A percentile compares a stretch with the other conserved stretches of the same genome.
These are phyloP conservation scores for Dioszegia hungarica DNA, from an alignment of 768 basidiomycete genomes.

Conservation along the genomic window DNA sequence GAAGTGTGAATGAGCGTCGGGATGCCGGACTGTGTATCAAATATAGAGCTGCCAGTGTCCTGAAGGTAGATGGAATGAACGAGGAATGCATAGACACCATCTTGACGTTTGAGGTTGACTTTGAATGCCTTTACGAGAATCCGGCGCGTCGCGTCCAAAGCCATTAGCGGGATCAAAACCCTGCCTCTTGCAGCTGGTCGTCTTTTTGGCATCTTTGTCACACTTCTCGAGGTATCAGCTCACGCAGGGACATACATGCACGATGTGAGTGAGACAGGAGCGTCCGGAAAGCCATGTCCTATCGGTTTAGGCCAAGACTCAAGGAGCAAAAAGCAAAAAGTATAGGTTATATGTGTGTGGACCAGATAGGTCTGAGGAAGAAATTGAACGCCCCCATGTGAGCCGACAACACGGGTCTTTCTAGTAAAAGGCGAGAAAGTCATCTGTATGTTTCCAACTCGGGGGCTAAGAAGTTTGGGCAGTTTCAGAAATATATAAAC, in stretches of 20 bases:
- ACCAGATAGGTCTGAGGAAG: not conserved
- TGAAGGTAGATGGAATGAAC: too few relatives aligned
- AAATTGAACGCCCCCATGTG: slow-evolving; percentile 11
- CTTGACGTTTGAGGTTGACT: not conserved
- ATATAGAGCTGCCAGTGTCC: too few relatives aligned
- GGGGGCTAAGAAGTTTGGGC: not conserved
- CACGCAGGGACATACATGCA: too few relatives aligned
- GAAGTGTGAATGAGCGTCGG: too few relatives aligned
- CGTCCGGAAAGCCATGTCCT: too few relatives aligned
- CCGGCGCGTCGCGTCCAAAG: not conserved
- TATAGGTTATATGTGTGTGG: not conserved
- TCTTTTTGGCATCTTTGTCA: not conserved
- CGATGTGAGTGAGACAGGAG: too few relatives aligned
- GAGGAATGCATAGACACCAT: not conserved
- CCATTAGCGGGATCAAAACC: not conserved
- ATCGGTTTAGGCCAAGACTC: not conserved
- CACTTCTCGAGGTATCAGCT: not conserved
- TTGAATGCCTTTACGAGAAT: not conserved
- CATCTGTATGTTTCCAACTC: slow-evolving; percentile 12
- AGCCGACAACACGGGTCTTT: slow-evolving; percentile 13
- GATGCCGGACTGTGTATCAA: too few relatives aligned
- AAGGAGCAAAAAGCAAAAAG: not conserved
- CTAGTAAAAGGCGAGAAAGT: slow-evolving; percentile 14
- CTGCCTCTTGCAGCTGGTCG: not conserved
- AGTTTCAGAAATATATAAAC: not conserved